Evolutionary conservation across 208 protist genomes (phyloP).

Genomic region (Acanthamoeba sp.): DNA sequence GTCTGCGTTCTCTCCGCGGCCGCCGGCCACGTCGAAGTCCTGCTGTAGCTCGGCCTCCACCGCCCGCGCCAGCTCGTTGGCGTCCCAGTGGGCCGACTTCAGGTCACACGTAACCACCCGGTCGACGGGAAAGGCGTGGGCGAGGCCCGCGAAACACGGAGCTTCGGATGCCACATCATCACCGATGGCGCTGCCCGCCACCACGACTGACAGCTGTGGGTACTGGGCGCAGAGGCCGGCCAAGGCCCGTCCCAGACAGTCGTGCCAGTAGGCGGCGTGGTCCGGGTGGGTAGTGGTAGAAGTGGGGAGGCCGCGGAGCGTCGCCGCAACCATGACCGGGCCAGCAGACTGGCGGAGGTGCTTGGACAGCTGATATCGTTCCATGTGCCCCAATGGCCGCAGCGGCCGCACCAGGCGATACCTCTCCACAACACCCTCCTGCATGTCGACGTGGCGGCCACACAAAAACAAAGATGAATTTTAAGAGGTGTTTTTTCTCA

Average conservation of each 20-base stretch:
- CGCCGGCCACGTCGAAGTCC: neutral
- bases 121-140: neutral
- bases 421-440: neutral
- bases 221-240: neutral
- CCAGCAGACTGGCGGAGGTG: constrained; percentile 2
- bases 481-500: too few relatives aligned
- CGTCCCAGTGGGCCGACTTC: neutral
- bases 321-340: neutral
- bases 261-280: neutral
- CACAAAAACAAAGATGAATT: too few relatives aligned
- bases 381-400: neutral
- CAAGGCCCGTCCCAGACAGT: neutral
- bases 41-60: constrained; percentile 26
- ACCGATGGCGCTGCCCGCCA: neutral
- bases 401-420: neutral
- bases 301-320: neutral
- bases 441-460: too few relatives aligned
- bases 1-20: too few relatives aligned
- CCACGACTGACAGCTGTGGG: neutral
- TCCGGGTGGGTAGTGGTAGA: neutral
- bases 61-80: neutral
- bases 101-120: neutral
- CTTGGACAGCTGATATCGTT: constrained; percentile 27
- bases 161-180: neutral
- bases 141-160: neutral